Evolutionary conservation across 2,329 filamentous ascomycete species (phyloP).

Genomic region (Colletotrichum truncatum): DNA sequence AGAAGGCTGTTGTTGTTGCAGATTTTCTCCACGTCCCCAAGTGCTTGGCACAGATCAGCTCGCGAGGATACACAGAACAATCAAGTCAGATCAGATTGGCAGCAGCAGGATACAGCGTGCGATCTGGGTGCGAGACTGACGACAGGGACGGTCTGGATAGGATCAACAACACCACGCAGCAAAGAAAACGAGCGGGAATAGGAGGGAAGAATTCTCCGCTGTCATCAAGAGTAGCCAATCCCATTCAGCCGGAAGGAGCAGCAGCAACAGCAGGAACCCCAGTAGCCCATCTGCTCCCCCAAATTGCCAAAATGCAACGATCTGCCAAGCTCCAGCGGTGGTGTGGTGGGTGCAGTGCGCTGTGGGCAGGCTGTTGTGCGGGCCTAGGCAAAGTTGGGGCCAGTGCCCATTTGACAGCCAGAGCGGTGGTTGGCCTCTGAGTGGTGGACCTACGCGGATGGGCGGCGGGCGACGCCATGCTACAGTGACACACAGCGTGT

Average conservation of each 20-base stretch:
- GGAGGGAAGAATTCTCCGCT: constrained; percentile 15
- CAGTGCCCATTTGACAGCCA: neutral
- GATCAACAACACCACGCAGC: neutral
- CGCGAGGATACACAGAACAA: neutral
- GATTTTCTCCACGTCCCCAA: neutral
- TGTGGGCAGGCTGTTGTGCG: neutral
- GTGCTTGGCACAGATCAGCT: neutral
- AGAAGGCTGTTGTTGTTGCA: neutral
- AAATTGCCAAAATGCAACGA: constrained; percentile 16
- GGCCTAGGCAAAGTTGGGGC: too few species aligned
- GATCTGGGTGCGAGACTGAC: neutral
- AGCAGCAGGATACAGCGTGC: neutral
- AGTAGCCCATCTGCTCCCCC: neutral
- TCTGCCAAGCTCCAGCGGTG: constrained; percentile 6
- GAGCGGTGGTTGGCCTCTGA: constrained; percentile 1
- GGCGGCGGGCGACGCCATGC: neutral
- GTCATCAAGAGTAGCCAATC: constrained; percentile 4
- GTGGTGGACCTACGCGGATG: constrained; percentile 4
- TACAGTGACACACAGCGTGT: neutral
- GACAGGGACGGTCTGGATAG: neutral
- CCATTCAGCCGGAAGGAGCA: neutral
- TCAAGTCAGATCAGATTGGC: neutral
- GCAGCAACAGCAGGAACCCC: neutral
- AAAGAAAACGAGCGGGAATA: neutral
- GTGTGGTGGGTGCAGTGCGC: neutral